Evolutionary conservation across 257 asterid species (phyloP), one percentile per base, ranked within the genome.

Genomic region (Penstemon barbatus): DNA sequence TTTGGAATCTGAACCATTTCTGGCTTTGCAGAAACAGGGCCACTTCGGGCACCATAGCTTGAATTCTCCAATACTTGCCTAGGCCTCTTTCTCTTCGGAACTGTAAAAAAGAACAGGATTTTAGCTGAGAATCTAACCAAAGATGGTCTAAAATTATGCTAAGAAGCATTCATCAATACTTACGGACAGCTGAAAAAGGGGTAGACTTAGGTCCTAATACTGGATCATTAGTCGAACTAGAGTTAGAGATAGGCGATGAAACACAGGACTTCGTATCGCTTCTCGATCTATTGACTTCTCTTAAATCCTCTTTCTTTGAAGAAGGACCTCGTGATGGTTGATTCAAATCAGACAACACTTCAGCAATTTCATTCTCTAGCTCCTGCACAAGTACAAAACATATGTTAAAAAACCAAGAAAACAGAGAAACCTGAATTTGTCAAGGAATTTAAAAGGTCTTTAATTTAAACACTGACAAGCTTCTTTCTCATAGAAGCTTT

Each of bases 351-450:
- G 73, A 91, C 69, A 94, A 66, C 5, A 94, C 97, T 83, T 91
- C 97, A 0, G 99, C 99, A 39, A 94, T 91, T 75, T 94, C 99
- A 43, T 91, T 82, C 90, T 94, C 99, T 4, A 91, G 69, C 79
- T 91, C 97, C 80, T 25, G 75, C 79, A 77, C 50, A 65, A 49
- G 61, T 48, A 51, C 51, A 60, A 79, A 42, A 40, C 19, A 25
- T 25, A 25, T 25, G 62, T 73, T 65, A 63, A 37, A 15, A 45
- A 61, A 63, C 18, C 33, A 25, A 36, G 10, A 61, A 50, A 7
- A 7, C 52, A n/a, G 15, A 41, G 48, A 44, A 45, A 38, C 15
- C n/a, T 10, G 4, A 13, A 25, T 25, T 25, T 25, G 33, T 25
- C 33, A 19, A 37, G 43, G 60, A 63, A 68, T 55, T 9, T 13